These are phyloP conservation scores for Cavenderia fasciculata DNA, from an alignment of 78 protist genomes.

Conservation along the genomic window DNA sequence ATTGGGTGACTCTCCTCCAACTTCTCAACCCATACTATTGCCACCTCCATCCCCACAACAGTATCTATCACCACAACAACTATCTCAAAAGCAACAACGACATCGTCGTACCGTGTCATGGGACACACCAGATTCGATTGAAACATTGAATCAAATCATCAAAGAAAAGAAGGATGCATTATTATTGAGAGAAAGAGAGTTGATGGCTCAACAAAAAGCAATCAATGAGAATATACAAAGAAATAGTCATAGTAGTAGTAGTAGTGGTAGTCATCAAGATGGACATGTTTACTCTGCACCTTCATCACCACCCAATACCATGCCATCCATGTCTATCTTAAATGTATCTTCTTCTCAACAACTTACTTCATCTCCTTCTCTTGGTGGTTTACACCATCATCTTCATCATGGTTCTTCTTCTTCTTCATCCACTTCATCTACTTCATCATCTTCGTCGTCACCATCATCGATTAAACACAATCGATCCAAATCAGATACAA, in stretches of 20 bases:
- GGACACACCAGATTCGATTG: constrained; percentile 58
- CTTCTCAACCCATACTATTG: constrained; percentile 13
- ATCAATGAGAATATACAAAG: neutral
- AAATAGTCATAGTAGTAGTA: too few species aligned
- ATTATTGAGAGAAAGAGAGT: neutral
- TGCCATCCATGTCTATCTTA: too few species aligned
- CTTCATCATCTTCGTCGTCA: neutral
- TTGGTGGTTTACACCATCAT: too few species aligned
- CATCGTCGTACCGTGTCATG: constrained; percentile 62
- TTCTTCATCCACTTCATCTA: neutral
- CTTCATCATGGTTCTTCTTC: too few species aligned
- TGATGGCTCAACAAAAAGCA: too few species aligned
- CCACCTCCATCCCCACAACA: neutral
- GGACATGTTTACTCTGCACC: too few species aligned
- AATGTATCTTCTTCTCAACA: too few species aligned
- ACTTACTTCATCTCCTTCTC: too few species aligned
- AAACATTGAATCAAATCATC: constrained; percentile 54
- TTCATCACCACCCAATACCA: neutral
- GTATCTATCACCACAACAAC: neutral
- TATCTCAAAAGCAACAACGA: neutral
- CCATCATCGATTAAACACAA: constrained; percentile 30
- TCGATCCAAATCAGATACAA: constrained; percentile 66
- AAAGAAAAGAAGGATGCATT: constrained; percentile 70
- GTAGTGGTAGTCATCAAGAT: too few species aligned
- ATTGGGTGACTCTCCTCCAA: constrained; percentile 18